A percentile compares a stretch with the other conserved stretches of the same genome.
phyloP scores from a whole-genome alignment of 305 asterid genomes.

The Solanum aculeatissimum region DNA sequence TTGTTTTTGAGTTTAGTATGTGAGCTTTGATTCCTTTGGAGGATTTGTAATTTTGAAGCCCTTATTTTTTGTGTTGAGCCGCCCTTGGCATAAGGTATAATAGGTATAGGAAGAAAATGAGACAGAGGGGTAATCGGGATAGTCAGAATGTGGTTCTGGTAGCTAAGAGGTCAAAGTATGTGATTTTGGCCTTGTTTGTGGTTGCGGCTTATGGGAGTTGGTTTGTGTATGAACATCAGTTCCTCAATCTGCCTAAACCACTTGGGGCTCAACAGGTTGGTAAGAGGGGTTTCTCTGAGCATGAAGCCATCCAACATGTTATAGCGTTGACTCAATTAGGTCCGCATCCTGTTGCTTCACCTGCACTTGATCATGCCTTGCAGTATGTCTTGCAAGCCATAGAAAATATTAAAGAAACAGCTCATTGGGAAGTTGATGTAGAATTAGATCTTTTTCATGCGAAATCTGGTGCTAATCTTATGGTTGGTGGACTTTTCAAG shows the following conservation, averaged over 20 bases:
- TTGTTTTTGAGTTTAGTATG: no score
- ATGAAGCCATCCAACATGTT: conserved; percentile 78
- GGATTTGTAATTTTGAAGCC: no score
- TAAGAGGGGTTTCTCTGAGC: conserved; percentile 92
- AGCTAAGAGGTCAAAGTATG: conserved; percentile 62
- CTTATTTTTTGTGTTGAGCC: no score
- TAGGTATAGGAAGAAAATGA: conserved; percentile 25
- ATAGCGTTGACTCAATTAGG: conserved; percentile 61
- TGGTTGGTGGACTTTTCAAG: conserved; percentile 74
- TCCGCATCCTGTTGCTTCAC: conserved; percentile 89
- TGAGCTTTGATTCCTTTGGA: no score
- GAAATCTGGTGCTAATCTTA: conserved; percentile 56
- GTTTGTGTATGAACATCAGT: conserved; percentile 75
- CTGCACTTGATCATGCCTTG: conserved; percentile 56
- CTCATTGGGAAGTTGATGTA: conserved; percentile 92
- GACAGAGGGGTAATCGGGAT: conserved; percentile 25
- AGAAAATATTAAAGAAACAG: conserved; percentile 50
- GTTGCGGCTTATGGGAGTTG: conserved; percentile 52
- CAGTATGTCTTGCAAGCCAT: conserved; percentile 70
- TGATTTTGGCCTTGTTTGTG: conserved; percentile 50
- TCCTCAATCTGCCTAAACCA: conserved; percentile 52
- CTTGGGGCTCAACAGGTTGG: conserved; percentile 56
- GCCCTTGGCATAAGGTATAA: no score
- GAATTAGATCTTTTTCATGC: conserved; percentile 74
- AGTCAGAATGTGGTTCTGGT: conserved; percentile 14